A percentile compares a stretch with the other conserved stretches of the same genome.
Evolutionary conservation across 139 green algal genomes (phyloP).

Genomic region (Gonium pectorale): DNA sequence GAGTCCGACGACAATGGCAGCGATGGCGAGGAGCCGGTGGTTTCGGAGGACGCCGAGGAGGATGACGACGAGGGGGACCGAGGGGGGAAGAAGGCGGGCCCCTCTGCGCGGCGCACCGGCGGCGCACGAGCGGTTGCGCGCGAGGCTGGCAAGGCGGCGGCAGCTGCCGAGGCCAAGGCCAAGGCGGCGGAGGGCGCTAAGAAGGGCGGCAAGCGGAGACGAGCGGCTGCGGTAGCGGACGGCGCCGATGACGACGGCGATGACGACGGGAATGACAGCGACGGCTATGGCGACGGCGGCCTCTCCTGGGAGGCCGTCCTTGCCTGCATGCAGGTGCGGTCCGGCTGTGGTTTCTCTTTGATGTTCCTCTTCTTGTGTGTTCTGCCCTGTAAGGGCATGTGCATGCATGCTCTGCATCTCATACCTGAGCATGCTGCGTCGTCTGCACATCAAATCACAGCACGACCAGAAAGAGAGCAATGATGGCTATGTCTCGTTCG

Average conservation of each 20-base stretch:
- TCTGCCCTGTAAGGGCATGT: no score
- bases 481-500: conserved; percentile 74
- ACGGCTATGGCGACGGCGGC: conserved; percentile 82
- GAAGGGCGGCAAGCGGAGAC: conserved; percentile 31
- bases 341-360: no score
- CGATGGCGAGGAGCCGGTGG: conserved; percentile 9
- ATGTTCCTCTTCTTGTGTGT: no score
- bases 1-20: conserved; percentile 54
- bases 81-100: no score
- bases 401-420: no score
- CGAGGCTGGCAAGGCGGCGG: neutral
- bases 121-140: neutral
- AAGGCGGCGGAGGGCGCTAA: conserved; percentile 39
- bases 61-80: conserved; percentile 56
- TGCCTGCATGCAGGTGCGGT: conserved; percentile 66
- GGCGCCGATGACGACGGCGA: conserved; percentile 28
- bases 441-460: no score
- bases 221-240: neutral
- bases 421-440: no score
- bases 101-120: neutral
- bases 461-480: conserved; percentile 32
- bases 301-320: conserved; percentile 94
- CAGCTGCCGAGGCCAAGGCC: neutral
- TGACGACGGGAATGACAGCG: conserved; percentile 71
- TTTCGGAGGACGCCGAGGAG: conserved; percentile 42